These are phyloP conservation scores for Gloeostereum incarnatum DNA, from an alignment of 768 basidiomycete species.

Conservation along the genomic window DNA sequence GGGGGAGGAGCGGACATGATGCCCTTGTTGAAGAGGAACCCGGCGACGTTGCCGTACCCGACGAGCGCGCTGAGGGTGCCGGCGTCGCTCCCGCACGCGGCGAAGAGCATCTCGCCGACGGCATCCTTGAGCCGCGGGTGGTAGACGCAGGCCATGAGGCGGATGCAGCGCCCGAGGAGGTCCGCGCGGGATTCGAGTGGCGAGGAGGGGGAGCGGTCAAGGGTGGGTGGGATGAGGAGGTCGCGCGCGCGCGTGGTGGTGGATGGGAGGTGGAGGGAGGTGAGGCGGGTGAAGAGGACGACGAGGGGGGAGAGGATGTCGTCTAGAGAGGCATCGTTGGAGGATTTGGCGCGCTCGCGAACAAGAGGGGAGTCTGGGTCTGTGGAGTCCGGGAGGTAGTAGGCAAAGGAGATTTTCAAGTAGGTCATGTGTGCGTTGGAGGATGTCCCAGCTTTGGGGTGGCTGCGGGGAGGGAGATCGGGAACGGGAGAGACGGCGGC, in stretches of 20 bases:
- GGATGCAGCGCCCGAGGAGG: slow-evolving; percentile 69
- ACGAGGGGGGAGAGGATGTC: slow-evolving; percentile 72
- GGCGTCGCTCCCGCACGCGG: slow-evolving; percentile 79
- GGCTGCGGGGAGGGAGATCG: slow-evolving; percentile 35
- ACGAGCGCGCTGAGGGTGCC: slow-evolving; percentile 63
- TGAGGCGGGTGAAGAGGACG: slow-evolving; percentile 63
- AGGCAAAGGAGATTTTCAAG: slow-evolving; percentile 46
- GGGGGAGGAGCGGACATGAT: slow-evolving; percentile 54
- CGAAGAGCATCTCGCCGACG: slow-evolving; percentile 82
- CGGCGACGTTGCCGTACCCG: slow-evolving; percentile 94
- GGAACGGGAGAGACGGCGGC: slow-evolving; percentile 41
- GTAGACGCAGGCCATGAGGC: slow-evolving; percentile 68
- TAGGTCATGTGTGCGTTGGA: slow-evolving; percentile 59
- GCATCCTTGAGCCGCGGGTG: slow-evolving; percentile 65
- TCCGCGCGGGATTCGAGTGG: slow-evolving; percentile 69
- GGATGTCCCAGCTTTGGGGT: slow-evolving; percentile 30
- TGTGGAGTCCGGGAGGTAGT: slow-evolving; percentile 58
- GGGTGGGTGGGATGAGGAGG: slow-evolving; percentile 63
- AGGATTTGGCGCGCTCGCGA: slow-evolving; percentile 38
- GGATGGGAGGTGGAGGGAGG: slow-evolving; percentile 54
- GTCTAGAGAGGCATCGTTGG: slow-evolving; percentile 56
- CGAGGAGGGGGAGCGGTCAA: slow-evolving; percentile 75
- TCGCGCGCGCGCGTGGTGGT: slow-evolving; percentile 49
- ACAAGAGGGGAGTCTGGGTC: slow-evolving; percentile 60
- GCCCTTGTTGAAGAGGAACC: slow-evolving; percentile 89